Evolutionary conservation across 352 stramenopile genomes (phyloP).

Genomic region (Peronospora tabacina): DNA sequence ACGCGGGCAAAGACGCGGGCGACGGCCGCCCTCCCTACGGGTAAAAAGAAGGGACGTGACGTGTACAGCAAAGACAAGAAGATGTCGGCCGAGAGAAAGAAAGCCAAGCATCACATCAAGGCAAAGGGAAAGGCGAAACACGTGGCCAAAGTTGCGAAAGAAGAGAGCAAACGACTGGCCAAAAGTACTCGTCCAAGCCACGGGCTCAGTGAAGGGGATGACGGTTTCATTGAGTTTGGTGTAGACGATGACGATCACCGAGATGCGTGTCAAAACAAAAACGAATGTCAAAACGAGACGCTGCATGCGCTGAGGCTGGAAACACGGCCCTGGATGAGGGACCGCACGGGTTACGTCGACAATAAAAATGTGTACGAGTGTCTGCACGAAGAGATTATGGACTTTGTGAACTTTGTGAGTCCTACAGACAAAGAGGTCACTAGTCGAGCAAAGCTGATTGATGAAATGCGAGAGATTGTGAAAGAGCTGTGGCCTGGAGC

Average conservation of each 20-base stretch:
- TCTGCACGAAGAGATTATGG: slow-evolving; percentile 94
- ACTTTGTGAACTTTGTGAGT: slow-evolving; percentile 90
- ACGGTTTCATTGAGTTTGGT: slow-evolving; percentile 50
- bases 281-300: slow-evolving; percentile 4
- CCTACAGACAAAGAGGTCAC: slow-evolving; percentile 72
- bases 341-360: slow-evolving; percentile 47
- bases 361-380: slow-evolving; percentile 71
- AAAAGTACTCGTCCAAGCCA: slow-evolving; percentile 4
- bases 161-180: slow-evolving; percentile 35
- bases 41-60: slow-evolving; percentile 26
- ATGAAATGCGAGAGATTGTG: slow-evolving; percentile 63
- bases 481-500: slow-evolving; percentile 46
- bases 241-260: slow-evolving; percentile 7
- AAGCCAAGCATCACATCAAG: slow-evolving; percentile 51
- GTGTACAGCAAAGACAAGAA: slow-evolving; percentile 30
- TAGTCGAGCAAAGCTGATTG: slow-evolving; percentile 56
- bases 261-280: slow-evolving; percentile 9
- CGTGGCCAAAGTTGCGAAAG: slow-evolving; percentile 43
- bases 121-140: slow-evolving; percentile 48
- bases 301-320: slow-evolving; percentile 36
- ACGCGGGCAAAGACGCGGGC: too few species aligned
- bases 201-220: slow-evolving; percentile 14
- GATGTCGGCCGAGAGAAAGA: slow-evolving; percentile 33
- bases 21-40: slow-evolving; percentile 27
- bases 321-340: slow-evolving; percentile 60